phyloP scores from a whole-genome alignment of 768 basidiomycete species.

The Kwoniella dendrophila region DNA sequence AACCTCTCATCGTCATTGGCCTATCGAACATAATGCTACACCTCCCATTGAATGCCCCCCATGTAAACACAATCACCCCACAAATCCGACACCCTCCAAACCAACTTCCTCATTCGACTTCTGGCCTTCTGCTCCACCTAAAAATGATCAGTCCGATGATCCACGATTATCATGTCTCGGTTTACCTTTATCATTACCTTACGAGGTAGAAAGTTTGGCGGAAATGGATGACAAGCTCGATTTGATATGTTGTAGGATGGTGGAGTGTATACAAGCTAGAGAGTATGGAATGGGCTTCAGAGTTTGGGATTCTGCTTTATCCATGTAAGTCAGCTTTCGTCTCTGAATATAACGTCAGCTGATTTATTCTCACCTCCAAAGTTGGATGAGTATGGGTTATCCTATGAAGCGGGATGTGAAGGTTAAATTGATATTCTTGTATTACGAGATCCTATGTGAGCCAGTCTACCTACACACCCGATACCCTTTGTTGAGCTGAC shows the following conservation, averaged over 20 bases:
- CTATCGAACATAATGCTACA: slow-evolving; percentile 6
- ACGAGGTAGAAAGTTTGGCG: slow-evolving; percentile 73
- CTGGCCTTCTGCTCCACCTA: slow-evolving; percentile 24
- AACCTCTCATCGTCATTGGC: slow-evolving; percentile 2
- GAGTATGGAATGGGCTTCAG: slow-evolving; percentile 79
- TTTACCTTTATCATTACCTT: slow-evolving; percentile 62
- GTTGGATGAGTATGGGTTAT: slow-evolving; percentile 82
- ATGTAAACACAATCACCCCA: slow-evolving; percentile 3
- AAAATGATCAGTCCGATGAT: slow-evolving; percentile 37
- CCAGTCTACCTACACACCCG: background rate
- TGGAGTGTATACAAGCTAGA: slow-evolving; percentile 73
- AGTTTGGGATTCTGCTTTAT: slow-evolving; percentile 63
- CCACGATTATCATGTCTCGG: slow-evolving; percentile 47
- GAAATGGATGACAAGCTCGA: slow-evolving; percentile 76
- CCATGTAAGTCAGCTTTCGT: slow-evolving; percentile 20
- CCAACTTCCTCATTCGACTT: slow-evolving; percentile 11
- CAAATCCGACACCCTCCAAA: background rate
- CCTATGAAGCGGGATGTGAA: slow-evolving; percentile 80
- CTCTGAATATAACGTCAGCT: background rate
- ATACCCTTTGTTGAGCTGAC: background rate
- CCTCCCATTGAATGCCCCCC: slow-evolving; percentile 11
- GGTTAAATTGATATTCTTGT: slow-evolving; percentile 72
- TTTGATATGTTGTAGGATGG: slow-evolving; percentile 67
- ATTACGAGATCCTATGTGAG: slow-evolving; percentile 66
- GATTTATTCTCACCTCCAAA: slow-evolving; percentile 45